Base-by-base conservation (phyloP, 306 rosid genomes). In the Cucurbita moschata region DNA sequence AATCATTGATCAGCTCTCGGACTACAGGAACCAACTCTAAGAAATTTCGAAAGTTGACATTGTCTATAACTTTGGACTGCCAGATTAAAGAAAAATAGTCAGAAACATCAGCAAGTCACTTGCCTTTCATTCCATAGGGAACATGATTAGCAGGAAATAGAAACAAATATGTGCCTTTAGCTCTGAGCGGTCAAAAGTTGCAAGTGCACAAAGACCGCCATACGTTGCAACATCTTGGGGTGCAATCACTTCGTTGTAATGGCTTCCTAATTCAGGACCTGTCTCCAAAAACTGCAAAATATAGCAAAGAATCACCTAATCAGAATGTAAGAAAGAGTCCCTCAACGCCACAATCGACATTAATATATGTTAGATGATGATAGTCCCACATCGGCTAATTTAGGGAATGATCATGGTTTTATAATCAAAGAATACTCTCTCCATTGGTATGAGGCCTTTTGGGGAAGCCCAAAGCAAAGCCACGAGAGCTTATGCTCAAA, bases 181-280 rank as follows among this genome's bases (percentile, higher is more conserved):
- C 84, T 95, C 99, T 9, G 90, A 59, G 69, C 97, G 81, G 81
- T 95, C 99, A 83, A 95, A 95, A 78, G 88, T 89, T 73, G 99
- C 99, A 63, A 95, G 99, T 7, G 99, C 99, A 83, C 96, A 91
- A 77, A 95, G 99, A 53, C 97, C 99, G 50, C 99, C 99, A 78
- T 95, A 95, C 2, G 96, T 95, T 40, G 99, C 96, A 82, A 95
- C 92, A 84, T 95, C 99, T 82, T 91, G 99, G 65, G 96, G 80
- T 49, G 99, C 97, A 83, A 95, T 91, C 52, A 95, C 96, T 70
- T 95, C 99, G 79, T 87, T 91, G 80, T 88, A 95, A 67, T 91
- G 83, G 81, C 77, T 87, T 66, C 85, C 92, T 70, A 95, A 83
- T 79, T 91, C 99, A 35, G 88, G 89, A 68, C 83, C 83, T 5